Base-by-base conservation (phyloP, 768 basidiomycete genomes). In the Clitopilus hobsonii region DNA sequence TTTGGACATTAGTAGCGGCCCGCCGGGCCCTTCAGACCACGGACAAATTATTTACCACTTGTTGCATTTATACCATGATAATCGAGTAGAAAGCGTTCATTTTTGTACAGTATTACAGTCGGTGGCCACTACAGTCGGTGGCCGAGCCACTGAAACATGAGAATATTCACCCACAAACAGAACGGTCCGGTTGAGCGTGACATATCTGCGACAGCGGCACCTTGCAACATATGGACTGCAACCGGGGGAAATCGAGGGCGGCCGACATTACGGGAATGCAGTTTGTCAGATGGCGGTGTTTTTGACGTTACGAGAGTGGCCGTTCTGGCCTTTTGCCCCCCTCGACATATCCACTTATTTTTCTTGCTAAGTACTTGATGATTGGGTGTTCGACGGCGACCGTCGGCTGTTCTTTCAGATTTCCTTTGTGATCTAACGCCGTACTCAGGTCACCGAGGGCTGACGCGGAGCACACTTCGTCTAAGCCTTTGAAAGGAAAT, bases 331-430 rank as follows among this genome's bases (percentile, higher is more conserved):
- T n/a, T n/a, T n/a, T n/a, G n/a, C n/a, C n/a, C n/a, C n/a, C n/a
- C 32, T 16, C 18, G 14, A 67, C 55, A 47, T 57, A 61, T 49
- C 56, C 50, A 16, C 53, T 41, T 36, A 69, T 68, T 49, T 70
- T 69, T 41, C 38, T 53, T 18, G 62, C n/a, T 25, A 51, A 24
- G 32, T 28, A 36, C 41, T 23, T 18, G 10, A 51, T 16, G 18
- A 28, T 25, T 25, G 50, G 28, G 27, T 16, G 6, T 13, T 29
- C 50, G 16, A 36, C 20, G 16, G 16, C 29, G 14, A 27, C n/a
- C n/a, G n/a, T n/a, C n/a, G n/a, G n/a, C n/a, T n/a, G n/a, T n/a
- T n/a, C n/a, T n/a, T n/a, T n/a, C n/a, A 56, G 38, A 27, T 29
- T 14, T 51, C 51, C 54, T 38, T 11, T 28, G n/a, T 30, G 16